Base-by-base conservation (phyloP, 1,139 yeast genomes). In the Lizanozyma gosingica region DNA sequence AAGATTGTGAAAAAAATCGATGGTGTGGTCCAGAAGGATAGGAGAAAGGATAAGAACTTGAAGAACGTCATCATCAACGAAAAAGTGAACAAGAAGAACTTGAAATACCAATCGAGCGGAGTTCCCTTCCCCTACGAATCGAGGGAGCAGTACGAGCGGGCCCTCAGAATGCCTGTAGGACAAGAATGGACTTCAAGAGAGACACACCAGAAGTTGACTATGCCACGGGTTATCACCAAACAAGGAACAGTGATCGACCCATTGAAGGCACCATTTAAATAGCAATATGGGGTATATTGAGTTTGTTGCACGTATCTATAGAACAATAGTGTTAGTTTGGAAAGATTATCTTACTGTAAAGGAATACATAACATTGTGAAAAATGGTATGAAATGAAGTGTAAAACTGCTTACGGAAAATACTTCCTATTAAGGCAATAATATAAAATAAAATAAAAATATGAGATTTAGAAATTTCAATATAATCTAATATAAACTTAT, bases 61-160 rank as follows among this genome's bases (percentile, higher is more conserved):
- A 71, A 82, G 52, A 77, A 82, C 53, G 97, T 92, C 37, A 88
- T 94, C 40, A 83, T 92, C 55, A 92, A 88, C 60, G 98, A 92
- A 60, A 80, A 76, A 53, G 78, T 81, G 35, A 85, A 84, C 62
- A 88, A 90, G 65, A 85, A 83, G 73, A 83, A 80, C 54, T 66
- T 78, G 56, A 86, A 86, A 60, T 90, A 86, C 62, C 90, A 83
- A 58, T 83, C 96, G 3, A 73, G 81, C 38, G 78, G 81, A 18
- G 95, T 92, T 39, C 98, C 98, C 27, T 90, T 81, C 73, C 97
- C 97, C 43, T 92, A 75, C 60, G 97, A 92, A 62, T 83, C 83
- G 45, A 74, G 83, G 55, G 98, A 88, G 57, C 97, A 92, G 63
- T 94, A 92, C 60, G 98, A 92, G 61, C 76, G 95, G 56, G 81